These are phyloP conservation scores for Colletotrichum falcatum DNA, from an alignment of 2,329 filamentous ascomycete species.

Conservation along the genomic window DNA sequence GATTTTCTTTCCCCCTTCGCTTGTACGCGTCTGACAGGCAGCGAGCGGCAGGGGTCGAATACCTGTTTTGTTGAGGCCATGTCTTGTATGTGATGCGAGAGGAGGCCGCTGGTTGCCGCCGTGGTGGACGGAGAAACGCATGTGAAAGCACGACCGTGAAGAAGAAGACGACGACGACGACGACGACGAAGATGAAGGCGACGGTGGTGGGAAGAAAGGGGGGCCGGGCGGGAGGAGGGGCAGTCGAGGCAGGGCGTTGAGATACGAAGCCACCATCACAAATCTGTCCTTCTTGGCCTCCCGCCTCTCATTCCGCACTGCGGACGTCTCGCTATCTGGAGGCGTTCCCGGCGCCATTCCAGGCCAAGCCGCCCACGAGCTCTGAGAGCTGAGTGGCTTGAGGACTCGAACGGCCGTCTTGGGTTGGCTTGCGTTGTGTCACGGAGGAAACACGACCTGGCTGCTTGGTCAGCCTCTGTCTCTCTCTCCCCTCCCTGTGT, in stretches of 20 bases:
- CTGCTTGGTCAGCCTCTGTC: background rate
- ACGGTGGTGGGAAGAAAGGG: background rate
- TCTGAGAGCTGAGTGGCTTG: background rate
- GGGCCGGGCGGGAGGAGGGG: too few relatives aligned
- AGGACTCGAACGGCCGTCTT: background rate
- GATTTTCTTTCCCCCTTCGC: background rate
- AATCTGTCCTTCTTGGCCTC: background rate
- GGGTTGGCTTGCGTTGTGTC: background rate
- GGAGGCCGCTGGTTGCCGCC: background rate
- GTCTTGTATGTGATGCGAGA: background rate
- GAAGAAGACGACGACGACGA: background rate
- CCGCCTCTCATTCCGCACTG: background rate
- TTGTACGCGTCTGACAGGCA: background rate
- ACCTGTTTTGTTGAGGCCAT: background rate
- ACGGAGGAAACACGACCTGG: background rate
- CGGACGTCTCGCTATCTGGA: constrained; percentile 10
- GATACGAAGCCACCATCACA: constrained; percentile 5
- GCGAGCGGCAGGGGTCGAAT: background rate
- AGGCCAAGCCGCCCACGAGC: background rate
- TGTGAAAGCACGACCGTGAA: background rate
- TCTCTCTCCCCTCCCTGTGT: too few relatives aligned
- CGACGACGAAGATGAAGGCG: background rate
- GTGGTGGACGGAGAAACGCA: background rate
- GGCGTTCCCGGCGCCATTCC: background rate
- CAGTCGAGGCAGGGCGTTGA: background rate